Percentiles rank a stretch among this genome's conserved stretches.
Conservation (phyloP, 2,329 filamentous ascomycete species). For the Talaromyces piceae region DNA sequence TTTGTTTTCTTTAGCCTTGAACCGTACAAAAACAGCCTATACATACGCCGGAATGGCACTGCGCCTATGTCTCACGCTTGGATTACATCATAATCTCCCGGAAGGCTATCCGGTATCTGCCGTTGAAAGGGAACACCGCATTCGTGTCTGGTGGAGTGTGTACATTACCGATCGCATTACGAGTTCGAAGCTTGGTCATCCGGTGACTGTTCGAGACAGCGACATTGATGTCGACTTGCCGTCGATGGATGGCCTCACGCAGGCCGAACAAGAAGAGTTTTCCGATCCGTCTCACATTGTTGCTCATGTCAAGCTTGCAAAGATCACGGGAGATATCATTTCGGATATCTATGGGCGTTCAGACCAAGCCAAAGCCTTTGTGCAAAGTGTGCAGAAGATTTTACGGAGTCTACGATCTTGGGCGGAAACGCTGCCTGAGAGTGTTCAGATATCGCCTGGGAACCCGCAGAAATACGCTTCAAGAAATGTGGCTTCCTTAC, state of each 20-base stretch:
- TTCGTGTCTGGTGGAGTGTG: constrained; percentile 14
- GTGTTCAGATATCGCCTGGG: constrained; percentile 10
- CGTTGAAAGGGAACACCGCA: constrained; percentile 12
- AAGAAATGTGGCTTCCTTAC: constrained; percentile 13
- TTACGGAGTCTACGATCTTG: constrained; percentile 11
- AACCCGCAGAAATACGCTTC: constrained; percentile 7
- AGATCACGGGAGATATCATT: constrained; percentile 13
- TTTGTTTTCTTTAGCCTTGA: constrained; percentile 11
- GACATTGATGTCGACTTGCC: constrained; percentile 13
- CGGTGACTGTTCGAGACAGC: constrained; percentile 11
- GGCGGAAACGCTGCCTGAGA: constrained; percentile 12
- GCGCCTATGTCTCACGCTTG: constrained; percentile 11
- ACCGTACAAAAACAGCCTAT: constrained; percentile 13
- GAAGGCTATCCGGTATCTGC: constrained; percentile 11
- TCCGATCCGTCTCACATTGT: constrained; percentile 11
- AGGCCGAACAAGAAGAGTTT: constrained; percentile 11
- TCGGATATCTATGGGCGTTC: constrained; percentile 12
- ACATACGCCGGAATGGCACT: constrained; percentile 13
- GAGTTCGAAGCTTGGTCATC: constrained; percentile 13
- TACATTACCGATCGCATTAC: constrained; percentile 13
- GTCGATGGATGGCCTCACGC: constrained; percentile 12
- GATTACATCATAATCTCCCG: constrained; percentile 12
- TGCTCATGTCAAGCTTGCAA: constrained; percentile 11
- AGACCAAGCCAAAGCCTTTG: constrained; percentile 9
- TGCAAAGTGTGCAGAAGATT: constrained; percentile 14